Base-by-base conservation (phyloP, 2,329 filamentous ascomycete genomes). In the Trichoderma citrinoviride region DNA sequence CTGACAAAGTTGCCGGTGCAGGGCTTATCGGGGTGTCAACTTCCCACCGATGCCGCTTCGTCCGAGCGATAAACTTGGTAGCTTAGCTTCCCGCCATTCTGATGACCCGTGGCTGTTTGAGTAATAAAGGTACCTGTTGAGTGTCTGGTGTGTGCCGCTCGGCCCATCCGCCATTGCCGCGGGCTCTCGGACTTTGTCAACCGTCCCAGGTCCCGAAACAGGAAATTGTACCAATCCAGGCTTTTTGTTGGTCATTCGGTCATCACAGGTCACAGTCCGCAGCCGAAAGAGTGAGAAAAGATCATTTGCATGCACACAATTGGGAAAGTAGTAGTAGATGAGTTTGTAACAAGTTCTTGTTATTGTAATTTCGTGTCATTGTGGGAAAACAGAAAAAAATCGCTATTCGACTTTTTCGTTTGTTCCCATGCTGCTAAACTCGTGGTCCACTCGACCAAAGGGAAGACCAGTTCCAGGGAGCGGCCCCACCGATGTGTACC, bases 401-500 rank as follows among this genome's bases (percentile, higher is more conserved):
- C 57, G 57, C 57, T 61, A 61, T 29, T 61, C 58, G 58, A 62
- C 46, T 37, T 25, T 53, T 12, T 37, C 5, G 27, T 37, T 37
- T 8, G 33, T 37, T n/a, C 49, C 58, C 43, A 10, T 62, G 58
- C 49, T 62, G 53, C 47, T 54, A 52, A 37, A 50, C 52, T 47
- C 29, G 40, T 53, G 58, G 58, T 62, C 58, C 58, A 62, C 58
- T 62, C 58, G 40, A 62, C 58, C 58, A 62, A 54, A 46, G 58
- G 33, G 58, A 62, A 62, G 58, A 62, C 58, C 58, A 37, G 58
- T 62, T 54, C 58, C 58, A 62, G 58, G 58, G 58, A 62, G 58
- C 58, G 58, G 58, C 58, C 58, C 58, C 54, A 49, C 33, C 47
- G 19, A 49, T 63, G 61, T 41, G 46, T 33, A 53, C 37, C 58